phyloP scores from a whole-genome alignment of 1,139 yeast species.

The Scheffersomyces titani region DNA sequence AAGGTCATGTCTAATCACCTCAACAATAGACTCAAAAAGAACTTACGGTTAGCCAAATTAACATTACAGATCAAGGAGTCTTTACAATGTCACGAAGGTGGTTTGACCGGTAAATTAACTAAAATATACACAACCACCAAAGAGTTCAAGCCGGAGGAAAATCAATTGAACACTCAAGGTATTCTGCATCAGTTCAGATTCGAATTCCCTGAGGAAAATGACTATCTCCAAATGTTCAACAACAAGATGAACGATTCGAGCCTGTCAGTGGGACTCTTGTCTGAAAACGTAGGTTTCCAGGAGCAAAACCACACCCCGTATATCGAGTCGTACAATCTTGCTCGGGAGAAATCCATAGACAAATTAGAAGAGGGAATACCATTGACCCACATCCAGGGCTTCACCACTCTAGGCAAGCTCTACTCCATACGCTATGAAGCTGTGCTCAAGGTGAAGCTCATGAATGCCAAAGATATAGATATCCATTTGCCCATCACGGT shows the following conservation, averaged over 20 bases:
- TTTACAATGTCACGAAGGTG: constrained; percentile 50
- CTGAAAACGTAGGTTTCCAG: background rate
- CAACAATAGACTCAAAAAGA: constrained; percentile 34
- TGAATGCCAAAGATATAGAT: constrained; percentile 51
- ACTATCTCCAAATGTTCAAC: constrained; percentile 28
- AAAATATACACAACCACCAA: constrained; percentile 33
- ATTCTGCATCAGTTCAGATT: constrained; percentile 26
- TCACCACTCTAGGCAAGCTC: constrained; percentile 52
- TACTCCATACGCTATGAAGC: constrained; percentile 57
- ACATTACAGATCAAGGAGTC: constrained; percentile 54
- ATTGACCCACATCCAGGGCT: constrained; percentile 45
- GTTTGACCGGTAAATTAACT: constrained; percentile 41
- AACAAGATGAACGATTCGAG: background rate
- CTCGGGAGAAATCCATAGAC: constrained; percentile 16
- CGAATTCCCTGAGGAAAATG: constrained; percentile 40
- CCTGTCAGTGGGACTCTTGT: background rate
- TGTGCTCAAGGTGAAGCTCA: constrained; percentile 48
- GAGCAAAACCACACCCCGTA: constrained; percentile 5
- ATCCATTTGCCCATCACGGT: constrained; percentile 54
- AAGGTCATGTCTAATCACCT: constrained; percentile 39
- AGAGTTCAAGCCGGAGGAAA: constrained; percentile 21
- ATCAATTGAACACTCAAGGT: constrained; percentile 34
- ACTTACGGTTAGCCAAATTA: constrained; percentile 45
- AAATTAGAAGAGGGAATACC: constrained; percentile 44
- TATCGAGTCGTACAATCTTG: constrained; percentile 16